phyloP scores from a whole-genome alignment of 129 eudicot species.

The Artemisia annua region DNA sequence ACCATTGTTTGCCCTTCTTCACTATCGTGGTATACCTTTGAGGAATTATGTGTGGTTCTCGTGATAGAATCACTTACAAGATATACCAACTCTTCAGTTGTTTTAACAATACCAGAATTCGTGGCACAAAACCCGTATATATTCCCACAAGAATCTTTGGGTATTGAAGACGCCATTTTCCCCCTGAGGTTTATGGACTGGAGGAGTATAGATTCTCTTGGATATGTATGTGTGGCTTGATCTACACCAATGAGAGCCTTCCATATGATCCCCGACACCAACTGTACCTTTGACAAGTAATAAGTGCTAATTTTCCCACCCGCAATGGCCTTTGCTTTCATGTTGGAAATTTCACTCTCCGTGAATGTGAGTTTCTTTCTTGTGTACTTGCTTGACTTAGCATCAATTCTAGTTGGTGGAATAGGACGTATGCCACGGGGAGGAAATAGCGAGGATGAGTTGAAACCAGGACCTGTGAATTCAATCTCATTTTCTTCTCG shows the following conservation, averaged over 20 bases:
- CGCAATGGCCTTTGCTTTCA: neutral
- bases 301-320: neutral
- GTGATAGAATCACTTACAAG: slow-evolving; percentile 2
- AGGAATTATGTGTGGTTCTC: neutral
- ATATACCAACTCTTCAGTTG: neutral
- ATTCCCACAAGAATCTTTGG: slow-evolving; percentile 28
- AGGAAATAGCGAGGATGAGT: slow-evolving; percentile 16
- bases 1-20: slow-evolving; percentile 23
- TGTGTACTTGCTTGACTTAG: neutral
- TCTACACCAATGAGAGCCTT: slow-evolving; percentile 23
- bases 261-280: slow-evolving; percentile 20
- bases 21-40: neutral
- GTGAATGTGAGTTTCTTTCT: slow-evolving; percentile 11
- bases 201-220: slow-evolving; percentile 7
- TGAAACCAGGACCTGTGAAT: neutral
- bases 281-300: slow-evolving; percentile 21
- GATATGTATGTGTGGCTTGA: neutral
- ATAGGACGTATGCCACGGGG: neutral
- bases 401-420: neutral
- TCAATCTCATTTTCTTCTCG: slow-evolving; percentile 7
- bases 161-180: slow-evolving; percentile 23
- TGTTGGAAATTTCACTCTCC: slow-evolving; percentile 3
- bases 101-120: neutral
- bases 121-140: neutral
- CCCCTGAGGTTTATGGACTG: slow-evolving; percentile 30